phyloP scores from a whole-genome alignment of 2,329 filamentous ascomycete species.

The Claviceps spartinae region DNA sequence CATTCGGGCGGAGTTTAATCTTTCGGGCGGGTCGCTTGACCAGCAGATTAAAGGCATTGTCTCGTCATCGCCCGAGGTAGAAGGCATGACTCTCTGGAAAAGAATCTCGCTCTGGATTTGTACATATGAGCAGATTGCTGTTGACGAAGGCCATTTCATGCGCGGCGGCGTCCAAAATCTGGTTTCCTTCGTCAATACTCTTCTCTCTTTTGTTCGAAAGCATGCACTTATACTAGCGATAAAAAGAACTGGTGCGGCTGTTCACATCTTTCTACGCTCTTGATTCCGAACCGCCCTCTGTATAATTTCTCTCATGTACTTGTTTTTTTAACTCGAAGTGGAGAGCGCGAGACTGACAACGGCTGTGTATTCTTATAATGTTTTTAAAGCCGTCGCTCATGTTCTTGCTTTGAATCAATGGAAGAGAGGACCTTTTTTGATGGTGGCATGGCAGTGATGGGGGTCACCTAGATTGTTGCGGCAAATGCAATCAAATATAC shows the following conservation, averaged over 20 bases:
- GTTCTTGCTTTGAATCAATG: neutral
- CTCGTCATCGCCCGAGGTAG: neutral
- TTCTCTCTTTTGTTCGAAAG: neutral
- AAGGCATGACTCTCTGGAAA: neutral
- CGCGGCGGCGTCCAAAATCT: neutral
- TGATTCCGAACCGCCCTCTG: neutral
- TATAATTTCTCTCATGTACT: neutral
- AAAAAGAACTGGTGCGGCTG: neutral
- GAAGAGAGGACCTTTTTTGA: neutral
- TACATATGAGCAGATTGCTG: neutral
- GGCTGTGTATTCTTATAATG: too few relatives aligned
- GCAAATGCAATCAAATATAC: constrained; percentile 12
- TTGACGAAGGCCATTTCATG: neutral
- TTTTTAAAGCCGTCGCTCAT: neutral
- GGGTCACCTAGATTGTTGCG: constrained; percentile 6
- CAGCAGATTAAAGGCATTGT: constrained; percentile 10
- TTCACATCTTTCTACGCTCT: neutral
- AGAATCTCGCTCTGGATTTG: neutral
- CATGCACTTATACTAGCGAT: neutral
- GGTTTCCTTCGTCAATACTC: neutral
- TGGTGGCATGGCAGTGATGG: neutral
- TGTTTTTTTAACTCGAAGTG: neutral
- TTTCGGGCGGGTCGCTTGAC: constrained; percentile 14
- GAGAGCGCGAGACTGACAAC: neutral
- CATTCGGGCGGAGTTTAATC: constrained; percentile 22